phyloP scores from a whole-genome alignment of 805 yeast genomes.

The Brettanomyces custersianus region DNA sequence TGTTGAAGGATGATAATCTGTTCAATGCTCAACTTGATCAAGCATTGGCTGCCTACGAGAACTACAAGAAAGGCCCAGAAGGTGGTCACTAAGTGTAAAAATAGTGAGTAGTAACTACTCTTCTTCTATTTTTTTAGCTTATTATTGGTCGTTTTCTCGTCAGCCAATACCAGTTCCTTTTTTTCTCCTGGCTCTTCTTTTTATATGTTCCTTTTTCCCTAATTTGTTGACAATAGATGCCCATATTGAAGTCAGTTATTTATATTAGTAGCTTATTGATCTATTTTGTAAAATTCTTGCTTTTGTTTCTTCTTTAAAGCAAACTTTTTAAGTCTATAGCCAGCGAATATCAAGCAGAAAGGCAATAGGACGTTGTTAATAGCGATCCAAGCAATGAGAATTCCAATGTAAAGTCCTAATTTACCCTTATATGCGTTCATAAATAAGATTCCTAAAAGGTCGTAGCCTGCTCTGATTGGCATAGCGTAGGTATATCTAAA shows the following conservation, averaged over 20 bases:
- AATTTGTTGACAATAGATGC: too few species aligned
- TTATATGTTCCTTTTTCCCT: too few species aligned
- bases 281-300: too few species aligned
- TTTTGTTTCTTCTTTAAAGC: too few species aligned
- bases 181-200: slow-evolving; percentile 4
- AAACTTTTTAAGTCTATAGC: slow-evolving; percentile 7
- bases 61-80: slow-evolving; percentile 54
- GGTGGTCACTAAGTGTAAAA: slow-evolving; percentile 19
- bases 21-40: slow-evolving; percentile 89
- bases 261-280: too few species aligned
- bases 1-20: slow-evolving; percentile 83
- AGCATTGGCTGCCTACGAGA: slow-evolving; percentile 90
- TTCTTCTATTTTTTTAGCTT: too few species aligned
- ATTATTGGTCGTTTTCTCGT: too few species aligned
- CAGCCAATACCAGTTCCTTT: too few species aligned
- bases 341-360: slow-evolving; percentile 27
- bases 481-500: slow-evolving; percentile 58
- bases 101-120: neutral
- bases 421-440: slow-evolving; percentile 47
- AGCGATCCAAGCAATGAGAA: slow-evolving; percentile 16
- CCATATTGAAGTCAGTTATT: too few species aligned
- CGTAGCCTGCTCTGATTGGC: slow-evolving; percentile 62
- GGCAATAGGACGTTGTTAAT: slow-evolving; percentile 26
- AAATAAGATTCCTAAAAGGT: slow-evolving; percentile 49
- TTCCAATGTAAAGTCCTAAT: slow-evolving; percentile 16